phyloP scores from a whole-genome alignment of 768 basidiomycete genomes.

The Pholiota microspora region DNA sequence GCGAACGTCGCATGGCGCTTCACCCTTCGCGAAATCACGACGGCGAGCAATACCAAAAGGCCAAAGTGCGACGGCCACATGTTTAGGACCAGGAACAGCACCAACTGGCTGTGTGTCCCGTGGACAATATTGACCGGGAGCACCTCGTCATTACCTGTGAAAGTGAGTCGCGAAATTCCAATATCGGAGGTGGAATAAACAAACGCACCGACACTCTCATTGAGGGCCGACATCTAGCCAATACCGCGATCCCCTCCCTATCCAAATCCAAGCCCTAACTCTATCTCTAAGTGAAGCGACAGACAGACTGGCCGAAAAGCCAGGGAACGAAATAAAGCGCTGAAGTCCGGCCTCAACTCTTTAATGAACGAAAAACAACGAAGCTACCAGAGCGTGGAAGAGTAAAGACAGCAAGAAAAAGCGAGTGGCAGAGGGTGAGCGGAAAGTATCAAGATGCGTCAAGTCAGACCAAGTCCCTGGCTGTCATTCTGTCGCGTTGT shows the following conservation, averaged over 20 bases:
- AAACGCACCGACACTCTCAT: background rate
- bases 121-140: constrained; percentile 37
- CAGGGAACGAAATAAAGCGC: background rate
- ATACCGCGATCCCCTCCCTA: background rate
- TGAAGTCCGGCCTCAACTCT: background rate
- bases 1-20: constrained; percentile 46
- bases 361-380: background rate
- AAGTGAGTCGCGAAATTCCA: background rate
- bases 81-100: constrained; percentile 43
- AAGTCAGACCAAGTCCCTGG: background rate
- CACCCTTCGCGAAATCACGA: constrained; percentile 40
- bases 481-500: too few species aligned
- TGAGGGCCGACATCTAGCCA: background rate
- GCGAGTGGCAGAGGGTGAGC: background rate
- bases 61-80: constrained; percentile 51
- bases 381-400: background rate
- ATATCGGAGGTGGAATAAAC: background rate
- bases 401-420: background rate
- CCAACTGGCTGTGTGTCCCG: constrained; percentile 38
- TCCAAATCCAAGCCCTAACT: background rate
- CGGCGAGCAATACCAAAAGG: constrained; percentile 40
- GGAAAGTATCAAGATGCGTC: background rate
- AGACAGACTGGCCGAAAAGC: background rate
- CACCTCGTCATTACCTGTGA: background rate
- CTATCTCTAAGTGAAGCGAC: background rate